Base-by-base conservation (phyloP, 495 filamentous ascomycete genomes). In the Aspergillus heteromorphus region DNA sequence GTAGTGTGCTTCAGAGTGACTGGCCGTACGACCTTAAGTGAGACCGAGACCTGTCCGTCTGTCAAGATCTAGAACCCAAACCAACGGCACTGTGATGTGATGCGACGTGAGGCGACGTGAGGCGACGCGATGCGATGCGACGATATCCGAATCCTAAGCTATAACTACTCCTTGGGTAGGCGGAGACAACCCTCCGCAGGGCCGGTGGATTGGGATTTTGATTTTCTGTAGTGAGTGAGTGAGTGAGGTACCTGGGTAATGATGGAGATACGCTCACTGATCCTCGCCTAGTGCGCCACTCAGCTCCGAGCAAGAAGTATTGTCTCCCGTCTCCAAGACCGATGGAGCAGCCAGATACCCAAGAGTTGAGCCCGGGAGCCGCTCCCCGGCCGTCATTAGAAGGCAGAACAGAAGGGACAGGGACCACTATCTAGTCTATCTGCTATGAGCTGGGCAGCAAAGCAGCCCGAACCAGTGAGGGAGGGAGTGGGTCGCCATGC, bases 401-500 rank as follows among this genome's bases (percentile, higher is more conserved):
- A 27, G 23, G 3, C 23, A 27, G 23, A 27, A 27, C 23, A 27
- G 19, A 51, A 19, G 19, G 20, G 14, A 8, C 17, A 38, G 48
- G 18, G 30, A 50, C 47, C 29, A 29, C 25, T 27, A 7, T 4
- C 23, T 27, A 27, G 4, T 27, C 23, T 27, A 27, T 4, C 23
- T 27, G n/a, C n/a, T n/a, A n/a, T n/a, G n/a, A n/a, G n/a, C n/a
- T n/a, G n/a, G n/a, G n/a, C n/a, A n/a, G n/a, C n/a, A n/a, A n/a
- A n/a, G n/a, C n/a, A 30, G 27, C 27, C 27, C 5, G 27, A 30
- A 30, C 5, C 27, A 30, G 9, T 13, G 34, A 4, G 10, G 34
- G 34, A 38, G 34, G 10, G 10, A 13, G 51, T 53, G 25, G 55
- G 36, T 21, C 43, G 38, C 36, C 31, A 53, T 53, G 55, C 17